Base-by-base conservation (phyloP, 306 rosid species). In the Castanea sativa region DNA sequence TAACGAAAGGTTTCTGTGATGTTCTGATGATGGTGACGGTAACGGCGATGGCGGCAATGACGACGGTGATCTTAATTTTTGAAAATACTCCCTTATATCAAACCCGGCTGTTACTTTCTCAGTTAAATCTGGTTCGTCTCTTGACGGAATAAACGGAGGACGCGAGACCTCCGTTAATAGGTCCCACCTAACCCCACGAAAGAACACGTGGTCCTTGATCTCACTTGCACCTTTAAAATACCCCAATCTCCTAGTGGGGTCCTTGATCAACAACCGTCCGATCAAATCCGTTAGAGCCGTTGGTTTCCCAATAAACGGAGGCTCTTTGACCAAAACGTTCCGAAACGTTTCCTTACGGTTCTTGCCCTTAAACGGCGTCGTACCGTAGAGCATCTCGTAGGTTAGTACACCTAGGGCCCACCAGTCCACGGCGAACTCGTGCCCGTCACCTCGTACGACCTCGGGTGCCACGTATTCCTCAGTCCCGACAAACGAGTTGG, bases 381-480 rank as follows among this genome's bases (percentile, higher is more conserved):
- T 81, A 0, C 98, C 99, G 38, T 91, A 93, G 2, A 93, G 3
- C 91, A 92, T 88, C 92, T 95, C 99, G 87, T 90, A 90, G 1
- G 88, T 79, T 7, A 95, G 69, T 2, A 95, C 83, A 3, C 99
- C 99, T 0, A 95, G 78, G 69, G 93, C 98, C 99, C 99, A 95
- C 97, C 97, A 95, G 59, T 95, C 99, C 0, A 95, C 99, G 20
- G 98, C 89, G 78, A 95, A 95, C 80, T 91, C 99, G 76, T 95
- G 99, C 0, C 99, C 99, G 0, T 93, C 97, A 4, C 98, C 99
- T 5, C 94, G 88, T 0, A 95, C 86, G 2, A 95, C 88, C 86
- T 93, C 99, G 11, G 99, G 99, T 4, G 99, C 80, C 12, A 95
- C 97, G 85, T 95, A 95, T 74, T 95, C 99, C 73, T 90, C 97